These are phyloP conservation scores for Luffa acutangula DNA, from an alignment of 306 rosid species.

Conservation along the genomic window DNA sequence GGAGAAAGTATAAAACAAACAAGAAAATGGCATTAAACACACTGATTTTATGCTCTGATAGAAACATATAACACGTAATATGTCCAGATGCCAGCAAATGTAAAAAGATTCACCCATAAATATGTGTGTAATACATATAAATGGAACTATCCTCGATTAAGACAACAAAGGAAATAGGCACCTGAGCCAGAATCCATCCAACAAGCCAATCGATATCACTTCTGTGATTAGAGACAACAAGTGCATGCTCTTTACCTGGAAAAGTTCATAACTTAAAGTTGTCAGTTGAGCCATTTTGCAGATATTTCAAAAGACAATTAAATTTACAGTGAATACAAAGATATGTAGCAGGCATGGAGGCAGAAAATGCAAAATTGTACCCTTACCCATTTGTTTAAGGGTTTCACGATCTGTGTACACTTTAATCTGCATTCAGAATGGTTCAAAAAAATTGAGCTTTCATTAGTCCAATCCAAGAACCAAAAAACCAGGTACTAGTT, in stretches of 20 bases:
- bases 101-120: background rate
- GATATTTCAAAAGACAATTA: background rate
- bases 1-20: constrained; percentile 14
- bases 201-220: constrained; percentile 97
- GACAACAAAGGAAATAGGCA: constrained; percentile 19
- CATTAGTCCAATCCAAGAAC: background rate
- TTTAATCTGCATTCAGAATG: constrained; percentile 47
- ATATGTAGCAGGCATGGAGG: background rate
- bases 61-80: background rate
- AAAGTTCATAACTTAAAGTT: constrained; percentile 14
- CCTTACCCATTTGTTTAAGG: constrained; percentile 65
- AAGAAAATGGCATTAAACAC: constrained; percentile 7
- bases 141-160: constrained; percentile 7
- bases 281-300: constrained; percentile 3
- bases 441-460: constrained; percentile 21
- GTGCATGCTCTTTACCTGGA: constrained; percentile 90
- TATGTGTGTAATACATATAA: background rate
- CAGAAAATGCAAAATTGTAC: background rate
- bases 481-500: background rate
- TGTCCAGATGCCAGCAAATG: background rate
- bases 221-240: constrained; percentile 69
- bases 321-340: constrained; percentile 3
- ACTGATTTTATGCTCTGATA: constrained; percentile 1
- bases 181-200: constrained; percentile 92
- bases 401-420: constrained; percentile 62